Evolutionary conservation across 2,329 filamentous ascomycete genomes (phyloP).

Genomic region (Fusarium sp.): DNA sequence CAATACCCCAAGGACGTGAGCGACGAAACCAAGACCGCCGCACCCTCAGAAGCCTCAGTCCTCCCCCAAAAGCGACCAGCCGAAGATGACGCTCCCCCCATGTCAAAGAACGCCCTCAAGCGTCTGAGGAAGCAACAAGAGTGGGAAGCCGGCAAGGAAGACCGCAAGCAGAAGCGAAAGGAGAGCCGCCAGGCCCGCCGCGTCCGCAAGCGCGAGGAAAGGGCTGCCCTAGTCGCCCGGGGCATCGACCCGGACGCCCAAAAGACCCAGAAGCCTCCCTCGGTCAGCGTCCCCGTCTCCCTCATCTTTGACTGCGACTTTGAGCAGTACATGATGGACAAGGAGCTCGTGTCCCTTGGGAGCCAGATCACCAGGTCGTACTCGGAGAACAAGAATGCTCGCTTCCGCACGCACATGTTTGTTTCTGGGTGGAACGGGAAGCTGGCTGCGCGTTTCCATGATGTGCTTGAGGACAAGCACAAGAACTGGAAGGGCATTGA

Average conservation of each 20-base stretch:
- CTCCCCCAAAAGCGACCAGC: constrained; percentile 10
- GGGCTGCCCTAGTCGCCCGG: constrained; percentile 61
- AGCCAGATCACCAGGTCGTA: constrained; percentile 90
- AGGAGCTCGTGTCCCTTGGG: constrained; percentile 84
- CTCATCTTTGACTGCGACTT: constrained; percentile 93
- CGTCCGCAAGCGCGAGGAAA: constrained; percentile 62
- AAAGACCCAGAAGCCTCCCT: constrained; percentile 50
- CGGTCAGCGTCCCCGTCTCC: constrained; percentile 76
- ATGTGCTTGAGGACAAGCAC: constrained; percentile 77
- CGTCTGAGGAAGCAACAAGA: constrained; percentile 77
- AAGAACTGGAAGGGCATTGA: constrained; percentile 82
- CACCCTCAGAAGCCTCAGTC: constrained; percentile 7
- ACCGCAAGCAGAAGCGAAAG: constrained; percentile 65
- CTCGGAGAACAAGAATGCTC: constrained; percentile 82
- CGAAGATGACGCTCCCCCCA: constrained; percentile 27
- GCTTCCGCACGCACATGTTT: constrained; percentile 77
- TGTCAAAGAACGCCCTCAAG: constrained; percentile 91
- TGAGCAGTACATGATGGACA: constrained; percentile 88
- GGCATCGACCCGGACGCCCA: constrained; percentile 56
- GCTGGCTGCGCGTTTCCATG: constrained; percentile 84
- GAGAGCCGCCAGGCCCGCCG: constrained; percentile 65
- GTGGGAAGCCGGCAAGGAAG: constrained; percentile 80
- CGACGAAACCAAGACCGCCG: background rate
- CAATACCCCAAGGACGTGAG: background rate
- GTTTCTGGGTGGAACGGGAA: constrained; percentile 83